Conservation (phyloP, 2,329 filamentous ascomycete species). For the Rugonectria rugulosa region DNA sequence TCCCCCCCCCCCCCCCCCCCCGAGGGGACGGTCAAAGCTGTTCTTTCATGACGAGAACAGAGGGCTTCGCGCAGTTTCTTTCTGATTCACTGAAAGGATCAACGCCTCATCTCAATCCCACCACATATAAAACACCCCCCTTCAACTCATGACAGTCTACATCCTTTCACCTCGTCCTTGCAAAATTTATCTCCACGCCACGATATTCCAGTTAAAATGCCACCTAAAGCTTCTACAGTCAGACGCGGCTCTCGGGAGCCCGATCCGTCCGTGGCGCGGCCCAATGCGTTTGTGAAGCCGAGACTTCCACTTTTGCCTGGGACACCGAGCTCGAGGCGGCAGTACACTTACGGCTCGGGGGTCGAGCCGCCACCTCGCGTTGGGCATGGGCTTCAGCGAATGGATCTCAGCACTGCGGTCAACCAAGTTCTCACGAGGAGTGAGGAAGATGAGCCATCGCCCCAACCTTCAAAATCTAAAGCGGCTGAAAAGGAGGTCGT, state of each 20-base stretch:
- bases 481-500: too few species aligned
- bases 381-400: constrained; percentile 31
- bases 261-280: constrained; percentile 25
- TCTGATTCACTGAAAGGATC: too few species aligned
- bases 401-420: constrained; percentile 42
- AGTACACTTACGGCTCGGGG: constrained; percentile 50
- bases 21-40: constrained; percentile 11
- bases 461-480: constrained; percentile 8
- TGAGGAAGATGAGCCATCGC: constrained; percentile 29
- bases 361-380: constrained; percentile 42
- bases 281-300: too few species aligned
- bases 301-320: constrained; percentile 38
- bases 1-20: too few species aligned
- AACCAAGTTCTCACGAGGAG: constrained; percentile 36
- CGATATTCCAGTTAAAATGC: constrained; percentile 28
- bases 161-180: background rate
- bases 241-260: constrained; percentile 30
- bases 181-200: constrained; percentile 1
- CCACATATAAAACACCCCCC: constrained; percentile 2
- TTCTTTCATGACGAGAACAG: constrained; percentile 33
- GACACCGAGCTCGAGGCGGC: constrained; percentile 46
- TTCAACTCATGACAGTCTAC: constrained; percentile 3
- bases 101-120: too few species aligned
- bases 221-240: constrained; percentile 28
- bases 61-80: background rate